A percentile compares a stretch with the other conserved stretches of the same genome.
Conservation (phyloP, 2,329 filamentous ascomycete species). For the Talaromyces sp. region DNA sequence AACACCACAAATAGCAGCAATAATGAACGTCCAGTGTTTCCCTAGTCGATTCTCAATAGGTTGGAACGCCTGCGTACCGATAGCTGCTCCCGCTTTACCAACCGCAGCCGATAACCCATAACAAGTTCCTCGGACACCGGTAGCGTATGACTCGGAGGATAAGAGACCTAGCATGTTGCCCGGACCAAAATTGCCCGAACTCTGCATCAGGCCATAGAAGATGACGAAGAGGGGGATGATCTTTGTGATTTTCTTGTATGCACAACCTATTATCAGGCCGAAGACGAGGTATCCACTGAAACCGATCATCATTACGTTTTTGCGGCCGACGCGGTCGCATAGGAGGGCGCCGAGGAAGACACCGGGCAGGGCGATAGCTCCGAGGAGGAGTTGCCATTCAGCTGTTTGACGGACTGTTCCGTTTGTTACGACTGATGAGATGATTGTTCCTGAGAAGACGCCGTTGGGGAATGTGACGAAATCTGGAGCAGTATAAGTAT, state of each 20-base stretch:
- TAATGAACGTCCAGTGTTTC: slow-evolving; percentile 56
- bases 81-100: slow-evolving; percentile 55
- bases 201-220: slow-evolving; percentile 57
- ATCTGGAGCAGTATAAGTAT: slow-evolving; percentile 14
- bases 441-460: slow-evolving; percentile 51
- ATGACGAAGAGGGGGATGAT: slow-evolving; percentile 56
- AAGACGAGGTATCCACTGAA: slow-evolving; percentile 56
- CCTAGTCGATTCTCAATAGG: slow-evolving; percentile 51
- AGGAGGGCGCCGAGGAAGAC: slow-evolving; percentile 55
- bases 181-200: slow-evolving; percentile 54
- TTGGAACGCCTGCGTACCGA: slow-evolving; percentile 56
- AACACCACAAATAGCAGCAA: slow-evolving; percentile 55
- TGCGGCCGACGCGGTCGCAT: slow-evolving; percentile 53
- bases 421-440: slow-evolving; percentile 43
- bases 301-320: slow-evolving; percentile 55
- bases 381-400: slow-evolving; percentile 52
- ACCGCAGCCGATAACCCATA: slow-evolving; percentile 57
- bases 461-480: slow-evolving; percentile 53
- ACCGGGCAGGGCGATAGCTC: slow-evolving; percentile 50
- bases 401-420: slow-evolving; percentile 48
- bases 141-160: slow-evolving; percentile 56
- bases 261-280: slow-evolving; percentile 55
- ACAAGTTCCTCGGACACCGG: slow-evolving; percentile 55
- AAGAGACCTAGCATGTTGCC: slow-evolving; percentile 56
- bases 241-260: slow-evolving; percentile 52